Percentiles rank a stretch among this genome's conserved stretches.
These are phyloP conservation scores for Scalesia atractyloides DNA, from an alignment of 129 eudicot species.

Conservation along the genomic window DNA sequence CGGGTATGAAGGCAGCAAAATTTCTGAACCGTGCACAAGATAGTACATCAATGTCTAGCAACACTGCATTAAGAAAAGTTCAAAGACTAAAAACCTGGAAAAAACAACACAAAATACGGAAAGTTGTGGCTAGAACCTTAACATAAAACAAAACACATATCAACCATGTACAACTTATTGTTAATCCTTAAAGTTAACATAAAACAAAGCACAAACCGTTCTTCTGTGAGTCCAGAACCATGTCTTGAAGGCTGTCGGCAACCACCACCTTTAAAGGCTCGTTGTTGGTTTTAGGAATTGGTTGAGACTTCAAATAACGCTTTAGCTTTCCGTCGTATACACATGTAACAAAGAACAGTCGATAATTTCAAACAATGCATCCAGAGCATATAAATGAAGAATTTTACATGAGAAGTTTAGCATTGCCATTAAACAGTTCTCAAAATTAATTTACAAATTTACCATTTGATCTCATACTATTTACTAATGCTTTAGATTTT, in stretches of 20 bases:
- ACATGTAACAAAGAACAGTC: neutral
- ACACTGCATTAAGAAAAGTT: slow-evolving; percentile 38
- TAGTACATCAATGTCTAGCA: slow-evolving; percentile 71
- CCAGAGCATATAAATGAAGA: neutral
- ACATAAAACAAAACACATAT: no score
- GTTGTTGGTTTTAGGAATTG: slow-evolving; percentile 57
- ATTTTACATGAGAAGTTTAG: no score
- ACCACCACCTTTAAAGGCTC: slow-evolving; percentile 81
- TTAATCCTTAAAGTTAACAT: neutral
- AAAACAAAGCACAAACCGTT: slow-evolving; percentile 41
- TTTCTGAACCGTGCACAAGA: slow-evolving; percentile 69
- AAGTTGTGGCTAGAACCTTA: neutral
- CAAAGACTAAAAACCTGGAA: neutral
- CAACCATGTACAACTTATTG: neutral
- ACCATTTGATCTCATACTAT: no score
- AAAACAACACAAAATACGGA: neutral
- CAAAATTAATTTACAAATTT: no score
- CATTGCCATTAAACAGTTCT: no score
- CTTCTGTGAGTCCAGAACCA: slow-evolving; percentile 65
- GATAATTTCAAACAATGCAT: neutral
- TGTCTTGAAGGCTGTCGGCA: slow-evolving; percentile 58
- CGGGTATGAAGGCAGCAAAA: slow-evolving; percentile 72
- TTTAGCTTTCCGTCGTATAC: slow-evolving; percentile 62
- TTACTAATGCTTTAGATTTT: no score
- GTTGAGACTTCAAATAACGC: slow-evolving; percentile 65